These are phyloP conservation scores for Euphorbia tirucalli DNA, from an alignment of 345 rosid species.

Conservation along the genomic window DNA sequence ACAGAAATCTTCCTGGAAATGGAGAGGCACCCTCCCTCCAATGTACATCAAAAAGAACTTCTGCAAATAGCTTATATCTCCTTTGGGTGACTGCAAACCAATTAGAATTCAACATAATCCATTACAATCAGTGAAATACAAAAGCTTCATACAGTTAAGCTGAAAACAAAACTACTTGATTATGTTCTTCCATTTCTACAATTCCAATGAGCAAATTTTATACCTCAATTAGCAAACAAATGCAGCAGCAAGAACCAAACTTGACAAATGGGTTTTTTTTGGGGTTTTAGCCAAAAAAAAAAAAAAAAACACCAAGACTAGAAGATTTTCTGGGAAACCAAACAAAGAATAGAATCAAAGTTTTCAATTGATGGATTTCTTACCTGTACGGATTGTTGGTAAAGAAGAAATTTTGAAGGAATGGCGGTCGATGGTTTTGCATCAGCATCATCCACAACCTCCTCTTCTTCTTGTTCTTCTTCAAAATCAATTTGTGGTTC, in stretches of 20 bases:
- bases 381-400: conserved; percentile 89
- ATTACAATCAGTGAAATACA: not conserved
- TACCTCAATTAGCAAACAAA: too few species aligned
- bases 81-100: conserved; percentile 74
- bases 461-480: conserved; percentile 21
- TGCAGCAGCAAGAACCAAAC: conserved; percentile 5
- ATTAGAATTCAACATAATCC: not conserved
- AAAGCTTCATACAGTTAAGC: too few species aligned
- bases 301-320: too few species aligned
- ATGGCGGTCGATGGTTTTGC: conserved; percentile 30
- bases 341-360: too few species aligned
- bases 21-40: conserved; percentile 81
- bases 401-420: conserved; percentile 78
- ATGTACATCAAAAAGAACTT: conserved; percentile 82
- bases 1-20: conserved; percentile 93
- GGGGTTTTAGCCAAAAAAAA: too few species aligned
- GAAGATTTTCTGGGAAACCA: too few species aligned
- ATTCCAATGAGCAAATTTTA: not conserved
- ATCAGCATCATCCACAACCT: conserved; percentile 29
- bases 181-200: not conserved
- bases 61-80: conserved; percentile 84
- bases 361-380: too few species aligned
- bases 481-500: conserved; percentile 17
- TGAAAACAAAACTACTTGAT: not conserved
- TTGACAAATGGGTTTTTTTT: not conserved